Conservation (phyloP, 129 eudicot genomes). For the Gnaphalium uliginosum region DNA sequence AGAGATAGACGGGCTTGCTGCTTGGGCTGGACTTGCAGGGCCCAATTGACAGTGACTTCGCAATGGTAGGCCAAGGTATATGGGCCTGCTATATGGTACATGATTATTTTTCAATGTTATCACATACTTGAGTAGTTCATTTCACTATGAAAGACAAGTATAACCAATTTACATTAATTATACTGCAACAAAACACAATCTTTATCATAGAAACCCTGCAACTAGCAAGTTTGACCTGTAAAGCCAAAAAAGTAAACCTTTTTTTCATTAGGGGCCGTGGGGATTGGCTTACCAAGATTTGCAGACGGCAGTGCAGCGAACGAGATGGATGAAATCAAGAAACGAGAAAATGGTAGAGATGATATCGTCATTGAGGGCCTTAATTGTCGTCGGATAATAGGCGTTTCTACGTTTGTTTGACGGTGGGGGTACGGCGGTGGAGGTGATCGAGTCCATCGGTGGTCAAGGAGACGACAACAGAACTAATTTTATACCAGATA, state of each 20-base stretch:
- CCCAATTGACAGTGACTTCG: no score
- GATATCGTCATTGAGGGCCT: slow-evolving; percentile 49
- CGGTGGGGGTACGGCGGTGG: slow-evolving; percentile 37
- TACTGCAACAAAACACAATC: not conserved
- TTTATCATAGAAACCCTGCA: not conserved
- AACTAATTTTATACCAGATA: no score
- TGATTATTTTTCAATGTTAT: no score
- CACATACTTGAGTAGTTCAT: no score
- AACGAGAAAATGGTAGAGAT: slow-evolving; percentile 56
- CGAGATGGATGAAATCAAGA: slow-evolving; percentile 64
- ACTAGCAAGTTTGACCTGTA: not conserved
- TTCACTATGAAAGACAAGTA: no score
- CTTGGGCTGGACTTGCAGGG: no score
- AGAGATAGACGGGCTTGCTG: no score
- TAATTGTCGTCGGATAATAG: slow-evolving; percentile 33
- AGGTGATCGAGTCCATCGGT: slow-evolving; percentile 39
- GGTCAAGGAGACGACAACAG: not conserved
- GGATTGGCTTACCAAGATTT: slow-evolving; percentile 58
- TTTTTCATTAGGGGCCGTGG: not conserved
- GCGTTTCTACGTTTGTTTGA: slow-evolving; percentile 36
- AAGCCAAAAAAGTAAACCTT: not conserved
- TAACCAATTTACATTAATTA: not conserved
- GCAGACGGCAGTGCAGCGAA: slow-evolving; percentile 86
- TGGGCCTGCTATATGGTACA: no score
- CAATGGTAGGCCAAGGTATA: no score